Evolutionary conservation across 179 eudicot species (phyloP).

Genomic region (Patellifolia procumbens): DNA sequence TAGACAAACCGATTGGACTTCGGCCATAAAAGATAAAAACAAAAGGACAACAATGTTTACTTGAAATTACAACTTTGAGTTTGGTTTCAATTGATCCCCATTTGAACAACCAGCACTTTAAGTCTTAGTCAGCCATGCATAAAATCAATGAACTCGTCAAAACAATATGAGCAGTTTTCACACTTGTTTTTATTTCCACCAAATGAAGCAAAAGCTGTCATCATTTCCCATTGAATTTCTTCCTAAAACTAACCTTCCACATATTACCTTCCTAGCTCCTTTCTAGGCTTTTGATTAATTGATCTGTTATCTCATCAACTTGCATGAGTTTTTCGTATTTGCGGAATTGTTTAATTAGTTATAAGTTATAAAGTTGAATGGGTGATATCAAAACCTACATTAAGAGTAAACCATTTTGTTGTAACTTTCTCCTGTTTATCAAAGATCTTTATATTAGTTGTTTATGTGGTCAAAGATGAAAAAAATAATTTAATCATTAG

Average conservation of each 20-base stretch:
- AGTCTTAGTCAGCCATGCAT: conserved; percentile 8
- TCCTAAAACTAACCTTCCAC: not conserved
- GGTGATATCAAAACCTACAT: not conserved
- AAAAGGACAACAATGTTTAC: not conserved
- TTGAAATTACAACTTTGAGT: conserved; percentile 1
- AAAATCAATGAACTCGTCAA: not conserved
- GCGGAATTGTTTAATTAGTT: no score
- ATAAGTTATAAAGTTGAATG: not conserved
- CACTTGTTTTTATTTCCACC: not conserved
- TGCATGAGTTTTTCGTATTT: not conserved
- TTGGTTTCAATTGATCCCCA: not conserved
- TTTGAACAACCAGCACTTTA: not conserved
- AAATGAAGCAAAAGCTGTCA: conserved; percentile 6
- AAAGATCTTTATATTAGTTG: no score
- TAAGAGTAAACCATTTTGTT: not conserved
- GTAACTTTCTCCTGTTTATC: no score
- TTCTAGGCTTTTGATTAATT: not conserved
- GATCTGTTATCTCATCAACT: not conserved
- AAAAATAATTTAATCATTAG: no score
- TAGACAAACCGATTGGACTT: not conserved
- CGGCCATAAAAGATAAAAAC: not conserved
- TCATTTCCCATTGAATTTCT: conserved; percentile 6
- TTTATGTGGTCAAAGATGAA: no score
- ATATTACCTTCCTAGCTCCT: not conserved
- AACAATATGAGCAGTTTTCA: conserved; percentile 7